Evolutionary conservation across 2,329 filamentous ascomycete species (phyloP).

Genomic region (Phialophora chinensis): DNA sequence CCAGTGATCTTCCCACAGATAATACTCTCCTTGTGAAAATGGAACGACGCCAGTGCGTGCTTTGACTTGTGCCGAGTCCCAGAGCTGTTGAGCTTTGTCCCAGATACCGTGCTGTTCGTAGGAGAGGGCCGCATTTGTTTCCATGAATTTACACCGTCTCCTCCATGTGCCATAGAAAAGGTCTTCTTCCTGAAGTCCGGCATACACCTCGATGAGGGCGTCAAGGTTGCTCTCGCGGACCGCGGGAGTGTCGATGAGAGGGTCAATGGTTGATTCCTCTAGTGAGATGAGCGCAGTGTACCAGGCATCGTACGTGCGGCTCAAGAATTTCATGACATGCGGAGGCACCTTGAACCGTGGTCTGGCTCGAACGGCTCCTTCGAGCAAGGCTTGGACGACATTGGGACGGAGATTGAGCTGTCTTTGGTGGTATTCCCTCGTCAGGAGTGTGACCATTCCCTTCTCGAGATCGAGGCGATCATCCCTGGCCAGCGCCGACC

Average conservation of each 20-base stretch:
- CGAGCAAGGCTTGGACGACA: conserved; percentile 88
- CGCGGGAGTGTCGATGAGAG: conserved; percentile 79
- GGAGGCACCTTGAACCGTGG: conserved; percentile 92
- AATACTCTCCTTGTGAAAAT: conserved; percentile 96
- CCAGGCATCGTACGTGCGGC: conserved; percentile 94
- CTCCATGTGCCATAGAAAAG: conserved; percentile 98
- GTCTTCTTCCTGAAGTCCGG: conserved; percentile 89
- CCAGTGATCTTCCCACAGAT: conserved; percentile 99
- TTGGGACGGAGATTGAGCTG: conserved; percentile 96
- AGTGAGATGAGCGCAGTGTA: conserved; percentile 91
- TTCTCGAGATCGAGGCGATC: conserved; percentile 90
- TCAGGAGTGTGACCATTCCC: conserved; percentile 85
- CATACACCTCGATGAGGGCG: conserved; percentile 91
- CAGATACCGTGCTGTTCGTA: conserved; percentile 99
- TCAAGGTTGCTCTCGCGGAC: conserved; percentile 95
- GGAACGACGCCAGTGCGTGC: conserved; percentile 94
- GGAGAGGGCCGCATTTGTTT: conserved; percentile 94
- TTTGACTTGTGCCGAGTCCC: conserved; percentile 96
- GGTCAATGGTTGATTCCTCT: conserved; percentile 84
- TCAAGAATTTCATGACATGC: conserved; percentile 93
- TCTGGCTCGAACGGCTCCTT: conserved; percentile 81
- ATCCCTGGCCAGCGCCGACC: conserved; percentile 85
- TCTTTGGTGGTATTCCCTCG: conserved; percentile 92
- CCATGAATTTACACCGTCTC: conserved; percentile 90
- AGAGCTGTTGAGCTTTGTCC: conserved; percentile 98